phyloP scores from a whole-genome alignment of 768 basidiomycete genomes.

The Trametes elegans region DNA sequence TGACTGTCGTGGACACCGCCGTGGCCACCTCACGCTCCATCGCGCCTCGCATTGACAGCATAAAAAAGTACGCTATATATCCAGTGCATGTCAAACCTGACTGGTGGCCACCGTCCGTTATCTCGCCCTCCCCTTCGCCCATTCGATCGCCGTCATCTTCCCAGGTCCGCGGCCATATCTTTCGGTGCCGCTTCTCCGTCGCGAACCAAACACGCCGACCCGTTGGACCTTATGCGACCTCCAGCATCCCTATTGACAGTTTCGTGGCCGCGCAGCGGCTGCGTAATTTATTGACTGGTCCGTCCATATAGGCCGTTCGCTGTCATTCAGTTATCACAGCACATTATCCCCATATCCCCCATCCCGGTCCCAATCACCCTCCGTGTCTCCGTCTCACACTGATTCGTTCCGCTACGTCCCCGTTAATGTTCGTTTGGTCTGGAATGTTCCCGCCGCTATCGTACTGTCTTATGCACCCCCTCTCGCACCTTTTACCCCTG shows the following conservation, averaged over 20 bases:
- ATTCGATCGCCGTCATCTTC: background rate
- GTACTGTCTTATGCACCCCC: background rate
- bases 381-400: background rate
- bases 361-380: background rate
- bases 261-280: background rate
- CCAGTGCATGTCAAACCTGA: background rate
- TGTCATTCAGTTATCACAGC: slow-evolving; percentile 13
- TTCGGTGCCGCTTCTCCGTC: slow-evolving; percentile 7
- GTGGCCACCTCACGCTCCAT: background rate
- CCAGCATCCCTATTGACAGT: slow-evolving; percentile 5
- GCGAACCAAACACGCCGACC: background rate
- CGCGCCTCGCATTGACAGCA: background rate
- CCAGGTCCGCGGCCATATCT: slow-evolving; percentile 8
- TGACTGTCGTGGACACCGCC: background rate
- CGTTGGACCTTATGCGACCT: background rate
- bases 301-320: slow-evolving; percentile 13
- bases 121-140: background rate
- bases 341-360: background rate
- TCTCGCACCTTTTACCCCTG: background rate
- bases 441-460: slow-evolving; percentile 4
- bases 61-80: slow-evolving; percentile 1
- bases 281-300: slow-evolving; percentile 19
- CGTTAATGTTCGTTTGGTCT: slow-evolving; percentile 2
- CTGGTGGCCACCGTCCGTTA: background rate
- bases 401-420: background rate